phyloP scores from a whole-genome alignment of 192 early-diverging fungal genomes.

The Gonapodya prolifera region DNA sequence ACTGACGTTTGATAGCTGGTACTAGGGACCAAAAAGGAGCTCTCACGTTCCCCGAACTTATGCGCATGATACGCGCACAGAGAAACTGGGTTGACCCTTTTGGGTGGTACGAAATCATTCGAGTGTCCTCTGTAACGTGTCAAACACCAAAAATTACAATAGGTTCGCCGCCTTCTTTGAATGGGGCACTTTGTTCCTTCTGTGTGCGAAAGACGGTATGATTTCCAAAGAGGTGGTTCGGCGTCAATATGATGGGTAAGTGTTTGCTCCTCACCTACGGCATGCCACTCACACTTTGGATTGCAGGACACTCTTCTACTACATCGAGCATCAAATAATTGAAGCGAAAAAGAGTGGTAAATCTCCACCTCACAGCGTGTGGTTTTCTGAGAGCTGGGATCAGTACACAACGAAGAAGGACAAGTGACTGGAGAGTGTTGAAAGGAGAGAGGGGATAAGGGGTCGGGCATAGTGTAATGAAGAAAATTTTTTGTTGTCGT shows the following conservation, averaged over 20 bases:
- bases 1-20: too few species aligned
- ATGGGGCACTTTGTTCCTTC: neutral
- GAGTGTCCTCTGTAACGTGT: too few species aligned
- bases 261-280: too few species aligned
- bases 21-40: conserved; percentile 16
- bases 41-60: conserved; percentile 14
- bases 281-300: too few species aligned
- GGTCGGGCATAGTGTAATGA: neutral
- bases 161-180: neutral
- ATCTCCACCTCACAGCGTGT: too few species aligned
- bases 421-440: neutral
- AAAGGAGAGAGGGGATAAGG: neutral
- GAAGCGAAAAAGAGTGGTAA: too few species aligned
- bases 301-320: too few species aligned
- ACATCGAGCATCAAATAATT: too few species aligned
- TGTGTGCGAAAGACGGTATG: neutral
- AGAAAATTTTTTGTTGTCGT: neutral
- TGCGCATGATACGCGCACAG: conserved; percentile 11
- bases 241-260: neutral
- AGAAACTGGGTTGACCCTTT: conserved; percentile 17
- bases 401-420: too few species aligned
- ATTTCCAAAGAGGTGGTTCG: neutral
- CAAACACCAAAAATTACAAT: too few species aligned
- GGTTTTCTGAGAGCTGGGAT: too few species aligned
- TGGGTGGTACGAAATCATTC: conserved; percentile 17